phyloP scores from a whole-genome alignment of 371 early-diverging fungal species.

The Rhizomucor pusillus region DNA sequence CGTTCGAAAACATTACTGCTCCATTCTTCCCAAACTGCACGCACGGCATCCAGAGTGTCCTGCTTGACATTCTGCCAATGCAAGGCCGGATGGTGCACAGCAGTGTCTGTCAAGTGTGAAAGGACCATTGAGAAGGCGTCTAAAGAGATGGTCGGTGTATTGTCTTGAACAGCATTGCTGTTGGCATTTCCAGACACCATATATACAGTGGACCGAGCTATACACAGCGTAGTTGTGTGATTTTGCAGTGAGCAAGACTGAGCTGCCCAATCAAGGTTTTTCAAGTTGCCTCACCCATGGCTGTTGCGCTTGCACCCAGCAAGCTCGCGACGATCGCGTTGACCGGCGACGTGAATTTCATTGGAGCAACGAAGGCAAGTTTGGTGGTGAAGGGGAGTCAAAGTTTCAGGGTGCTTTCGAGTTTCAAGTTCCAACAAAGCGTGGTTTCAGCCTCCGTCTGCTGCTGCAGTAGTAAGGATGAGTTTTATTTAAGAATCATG shows the following conservation, averaged over 20 bases:
- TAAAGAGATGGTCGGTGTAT: slow-evolving; percentile 15
- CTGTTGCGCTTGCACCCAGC: slow-evolving; percentile 9
- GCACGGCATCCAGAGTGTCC: slow-evolving; percentile 11
- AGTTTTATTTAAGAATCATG: neutral
- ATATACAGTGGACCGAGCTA: slow-evolving; percentile 25
- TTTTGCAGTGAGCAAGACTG: neutral
- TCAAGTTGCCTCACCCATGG: slow-evolving; percentile 10
- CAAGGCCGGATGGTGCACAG: slow-evolving; percentile 11
- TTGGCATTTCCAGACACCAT: slow-evolving; percentile 10
- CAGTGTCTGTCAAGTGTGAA: slow-evolving; percentile 20
- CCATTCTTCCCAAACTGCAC: slow-evolving; percentile 12
- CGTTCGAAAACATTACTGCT: slow-evolving; percentile 15
- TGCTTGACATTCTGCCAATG: slow-evolving; percentile 15
- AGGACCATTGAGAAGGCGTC: slow-evolving; percentile 21
- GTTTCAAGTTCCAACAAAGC: neutral
- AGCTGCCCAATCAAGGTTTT: neutral
- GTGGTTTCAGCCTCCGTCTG: slow-evolving; percentile 3
- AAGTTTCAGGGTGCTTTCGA: neutral
- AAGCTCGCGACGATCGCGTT: slow-evolving; percentile 7
- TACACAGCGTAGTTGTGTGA: neutral
- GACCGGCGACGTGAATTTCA: neutral
- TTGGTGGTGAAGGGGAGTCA: neutral
- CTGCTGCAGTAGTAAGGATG: neutral
- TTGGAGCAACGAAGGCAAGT: neutral
- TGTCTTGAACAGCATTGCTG: neutral